A percentile compares a stretch with the other conserved stretches of the same genome.
These are phyloP conservation scores for Metschnikowia bowlesiae DNA, from an alignment of 805 yeast genomes.

Conservation along the genomic window DNA sequence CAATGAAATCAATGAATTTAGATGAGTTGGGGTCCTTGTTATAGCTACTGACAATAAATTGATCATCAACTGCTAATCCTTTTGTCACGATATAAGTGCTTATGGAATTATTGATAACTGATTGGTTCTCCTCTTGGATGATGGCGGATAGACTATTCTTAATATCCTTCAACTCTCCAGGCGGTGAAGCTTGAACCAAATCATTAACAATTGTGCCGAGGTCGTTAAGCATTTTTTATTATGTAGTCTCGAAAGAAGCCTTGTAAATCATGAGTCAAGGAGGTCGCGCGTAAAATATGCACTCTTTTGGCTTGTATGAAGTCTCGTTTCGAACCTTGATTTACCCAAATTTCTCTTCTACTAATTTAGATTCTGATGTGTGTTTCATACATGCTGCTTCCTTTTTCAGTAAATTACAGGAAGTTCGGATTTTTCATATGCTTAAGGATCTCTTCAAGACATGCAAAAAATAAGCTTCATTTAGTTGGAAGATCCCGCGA, in stretches of 20 bases:
- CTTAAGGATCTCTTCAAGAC: too few species aligned
- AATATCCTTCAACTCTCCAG: constrained; percentile 34
- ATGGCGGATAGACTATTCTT: constrained; percentile 23
- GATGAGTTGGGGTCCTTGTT: constrained; percentile 32
- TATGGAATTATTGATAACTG: constrained; percentile 25
- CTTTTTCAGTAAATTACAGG: background rate
- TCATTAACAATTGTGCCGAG: constrained; percentile 25
- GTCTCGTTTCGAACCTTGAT: background rate
- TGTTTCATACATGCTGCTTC: background rate
- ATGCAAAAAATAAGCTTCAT: too few species aligned
- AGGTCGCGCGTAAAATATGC: background rate
- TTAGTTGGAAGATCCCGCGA: too few species aligned
- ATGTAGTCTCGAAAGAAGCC: background rate
- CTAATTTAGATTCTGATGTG: background rate
- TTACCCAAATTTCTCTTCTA: background rate
- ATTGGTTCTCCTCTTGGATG: constrained; percentile 17
- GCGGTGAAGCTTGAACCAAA: constrained; percentile 34
- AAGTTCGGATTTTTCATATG: background rate
- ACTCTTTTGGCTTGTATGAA: background rate
- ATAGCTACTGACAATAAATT: constrained; percentile 29
- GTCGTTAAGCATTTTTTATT: constrained; percentile 20
- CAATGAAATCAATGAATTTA: constrained; percentile 50
- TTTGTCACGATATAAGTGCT: constrained; percentile 26
- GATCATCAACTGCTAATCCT: constrained; percentile 27
- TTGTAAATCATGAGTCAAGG: background rate